phyloP scores from a whole-genome alignment of 345 rosid genomes.

The Camelina sativa region DNA sequence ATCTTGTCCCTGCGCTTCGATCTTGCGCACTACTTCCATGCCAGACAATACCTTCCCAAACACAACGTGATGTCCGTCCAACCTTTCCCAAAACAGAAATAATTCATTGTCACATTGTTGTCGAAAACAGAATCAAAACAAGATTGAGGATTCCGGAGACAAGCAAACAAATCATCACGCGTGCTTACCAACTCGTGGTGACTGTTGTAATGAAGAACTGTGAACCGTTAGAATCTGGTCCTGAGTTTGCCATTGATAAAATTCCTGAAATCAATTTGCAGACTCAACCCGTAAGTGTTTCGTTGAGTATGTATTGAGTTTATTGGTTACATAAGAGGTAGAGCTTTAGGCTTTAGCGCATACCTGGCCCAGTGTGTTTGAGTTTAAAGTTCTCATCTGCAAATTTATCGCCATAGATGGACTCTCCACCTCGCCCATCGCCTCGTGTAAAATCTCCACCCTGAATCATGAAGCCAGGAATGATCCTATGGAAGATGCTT shows the following conservation, averaged over 20 bases:
- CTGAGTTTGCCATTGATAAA: constrained; percentile 90
- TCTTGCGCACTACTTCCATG: constrained; percentile 78
- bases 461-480: constrained; percentile 95
- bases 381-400: constrained; percentile 91
- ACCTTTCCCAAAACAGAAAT: constrained; percentile 51
- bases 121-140: constrained; percentile 5
- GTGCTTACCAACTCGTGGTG: constrained; percentile 71
- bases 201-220: constrained; percentile 94
- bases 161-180: background rate
- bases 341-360: background rate
- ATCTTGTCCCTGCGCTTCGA: constrained; percentile 80
- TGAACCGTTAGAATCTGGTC: constrained; percentile 84
- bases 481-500: constrained; percentile 83
- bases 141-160: constrained; percentile 3
- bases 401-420: constrained; percentile 83
- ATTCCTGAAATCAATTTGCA: constrained; percentile 51
- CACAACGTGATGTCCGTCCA: constrained; percentile 90
- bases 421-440: constrained; percentile 95
- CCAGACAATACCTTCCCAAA: constrained; percentile 92
- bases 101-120: background rate
- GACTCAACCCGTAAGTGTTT: constrained; percentile 6
- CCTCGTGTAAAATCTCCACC: constrained; percentile 96
- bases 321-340: background rate
- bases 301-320: background rate
- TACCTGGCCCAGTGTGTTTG: constrained; percentile 88